Evolutionary conservation across 148 eudicot species (phyloP).

Genomic region (Nepenthes gracilis): DNA sequence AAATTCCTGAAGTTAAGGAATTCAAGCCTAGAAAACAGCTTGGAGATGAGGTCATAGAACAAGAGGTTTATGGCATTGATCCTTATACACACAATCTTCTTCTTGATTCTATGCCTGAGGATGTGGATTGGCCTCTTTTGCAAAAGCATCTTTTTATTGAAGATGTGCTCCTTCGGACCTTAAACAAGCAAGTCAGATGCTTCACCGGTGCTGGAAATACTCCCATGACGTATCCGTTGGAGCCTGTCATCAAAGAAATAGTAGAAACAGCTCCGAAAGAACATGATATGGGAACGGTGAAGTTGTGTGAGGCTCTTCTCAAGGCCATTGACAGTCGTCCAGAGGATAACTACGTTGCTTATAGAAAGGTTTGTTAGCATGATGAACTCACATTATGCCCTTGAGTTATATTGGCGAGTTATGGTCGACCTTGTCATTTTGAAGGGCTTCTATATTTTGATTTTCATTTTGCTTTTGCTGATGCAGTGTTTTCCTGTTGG

Average conservation of each 20-base stretch:
- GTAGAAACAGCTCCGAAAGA: conserved; percentile 36
- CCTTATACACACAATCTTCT: conserved; percentile 95
- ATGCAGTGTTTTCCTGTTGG: conserved; percentile 7
- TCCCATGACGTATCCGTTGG: conserved; percentile 77
- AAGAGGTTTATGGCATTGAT: conserved; percentile 96
- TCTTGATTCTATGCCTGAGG: conserved; percentile 92
- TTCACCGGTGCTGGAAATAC: conserved; percentile 80
- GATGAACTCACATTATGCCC: background rate
- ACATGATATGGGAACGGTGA: conserved; percentile 30
- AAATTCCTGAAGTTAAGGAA: conserved; percentile 92
- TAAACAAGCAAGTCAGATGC: conserved; percentile 72
- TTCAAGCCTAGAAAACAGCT: conserved; percentile 83
- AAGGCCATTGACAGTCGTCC: conserved; percentile 68
- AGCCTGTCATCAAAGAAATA: conserved; percentile 69
- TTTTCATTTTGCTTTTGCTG: conserved; percentile 6
- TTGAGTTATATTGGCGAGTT: conserved; percentile 1
- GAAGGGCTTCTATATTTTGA: conserved; percentile 1
- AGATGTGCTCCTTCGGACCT: conserved; percentile 68
- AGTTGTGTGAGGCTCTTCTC: conserved; percentile 52
- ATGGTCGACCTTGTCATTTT: background rate
- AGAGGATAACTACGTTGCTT: conserved; percentile 88
- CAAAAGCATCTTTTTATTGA: conserved; percentile 86
- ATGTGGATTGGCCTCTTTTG: conserved; percentile 53
- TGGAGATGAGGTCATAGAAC: conserved; percentile 90
- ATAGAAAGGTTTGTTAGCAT: conserved; percentile 59